These are phyloP conservation scores for Yamadazyma triangularis DNA, from an alignment of 1,139 yeast species.

Conservation along the genomic window DNA sequence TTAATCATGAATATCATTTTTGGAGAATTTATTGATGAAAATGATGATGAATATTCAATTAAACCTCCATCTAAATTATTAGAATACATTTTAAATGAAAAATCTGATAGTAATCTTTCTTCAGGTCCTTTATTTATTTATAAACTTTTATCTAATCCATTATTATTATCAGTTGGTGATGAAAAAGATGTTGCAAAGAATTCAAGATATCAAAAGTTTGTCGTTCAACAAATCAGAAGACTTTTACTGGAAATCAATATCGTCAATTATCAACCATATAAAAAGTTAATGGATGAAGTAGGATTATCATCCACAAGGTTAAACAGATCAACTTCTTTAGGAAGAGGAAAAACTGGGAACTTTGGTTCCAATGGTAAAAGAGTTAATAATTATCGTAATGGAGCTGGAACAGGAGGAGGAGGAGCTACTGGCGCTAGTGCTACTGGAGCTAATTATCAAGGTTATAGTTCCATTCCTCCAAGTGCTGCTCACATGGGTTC, in stretches of 20 bases:
- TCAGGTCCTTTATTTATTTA: constrained; percentile 85
- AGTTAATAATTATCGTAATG: not conserved
- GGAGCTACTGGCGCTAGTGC: not conserved
- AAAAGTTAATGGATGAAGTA: constrained; percentile 87
- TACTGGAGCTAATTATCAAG: too few relatives aligned
- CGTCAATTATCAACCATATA: constrained; percentile 64
- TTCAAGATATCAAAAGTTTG: constrained; percentile 52
- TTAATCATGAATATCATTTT: constrained; percentile 62
- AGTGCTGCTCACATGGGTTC: not conserved
- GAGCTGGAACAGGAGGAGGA: not conserved
- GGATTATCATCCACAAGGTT: constrained; percentile 53
- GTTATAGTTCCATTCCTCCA: too few relatives aligned
- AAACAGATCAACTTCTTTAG: constrained; percentile 23
- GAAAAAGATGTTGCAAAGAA: constrained; percentile 15
- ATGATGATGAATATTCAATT: constrained; percentile 15
- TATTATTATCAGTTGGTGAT: constrained; percentile 26
- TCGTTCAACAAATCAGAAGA: constrained; percentile 56
- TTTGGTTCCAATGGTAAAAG: constrained; percentile 1
- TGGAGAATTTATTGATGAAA: constrained; percentile 39
- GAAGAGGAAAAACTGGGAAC: constrained; percentile 13
- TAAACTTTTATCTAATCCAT: constrained; percentile 68
- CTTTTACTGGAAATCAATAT: constrained; percentile 57
- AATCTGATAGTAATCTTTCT: constrained; percentile 37
- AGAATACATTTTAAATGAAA: constrained; percentile 50
- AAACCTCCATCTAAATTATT: constrained; percentile 25